A percentile compares a stretch with the other conserved stretches of the same genome.
phyloP scores from a whole-genome alignment of 2,329 filamentous ascomycete genomes.

The Fusarium sp. region DNA sequence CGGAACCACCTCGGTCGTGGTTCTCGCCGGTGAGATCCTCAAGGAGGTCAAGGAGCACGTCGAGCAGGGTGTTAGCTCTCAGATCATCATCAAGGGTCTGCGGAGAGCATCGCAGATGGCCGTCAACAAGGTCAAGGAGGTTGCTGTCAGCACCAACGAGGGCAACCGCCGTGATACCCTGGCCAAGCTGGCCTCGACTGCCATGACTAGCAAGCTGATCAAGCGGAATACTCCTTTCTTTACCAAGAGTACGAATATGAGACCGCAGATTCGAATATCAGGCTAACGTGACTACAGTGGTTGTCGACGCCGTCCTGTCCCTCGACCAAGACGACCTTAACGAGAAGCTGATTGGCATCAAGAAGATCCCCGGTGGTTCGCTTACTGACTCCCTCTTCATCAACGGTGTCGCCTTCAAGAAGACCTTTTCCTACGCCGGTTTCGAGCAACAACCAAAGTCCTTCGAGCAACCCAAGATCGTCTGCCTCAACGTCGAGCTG shows the following conservation, averaged over 20 bases:
- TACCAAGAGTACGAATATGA: slow-evolving; percentile 81
- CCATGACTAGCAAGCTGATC: slow-evolving; percentile 99
- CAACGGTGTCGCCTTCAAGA: slow-evolving; percentile 99
- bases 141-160: slow-evolving; percentile 87
- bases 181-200: slow-evolving; percentile 88
- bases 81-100: slow-evolving; percentile 97
- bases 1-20: slow-evolving; percentile 96
- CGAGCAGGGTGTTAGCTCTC: slow-evolving; percentile 95
- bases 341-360: slow-evolving; percentile 97
- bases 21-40: slow-evolving; percentile 95
- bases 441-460: slow-evolving; percentile 99
- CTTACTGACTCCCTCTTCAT: slow-evolving; percentile 97
- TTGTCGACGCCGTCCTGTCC: slow-evolving; percentile 94
- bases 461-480: slow-evolving; percentile 94
- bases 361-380: slow-evolving; percentile 97
- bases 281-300: slow-evolving; percentile 73
- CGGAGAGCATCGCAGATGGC: slow-evolving; percentile 89
- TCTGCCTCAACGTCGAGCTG: slow-evolving; percentile 96
- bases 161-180: slow-evolving; percentile 89
- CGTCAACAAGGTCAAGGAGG: slow-evolving; percentile 99
- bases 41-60: slow-evolving; percentile 98
- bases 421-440: slow-evolving; percentile 98
- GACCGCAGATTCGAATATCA: background rate
- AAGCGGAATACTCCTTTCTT: slow-evolving; percentile 98
- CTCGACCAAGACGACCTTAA: slow-evolving; percentile 97